phyloP scores from a whole-genome alignment of 306 rosid species.

The barrel medic (Medicago truncatula) region DNA sequence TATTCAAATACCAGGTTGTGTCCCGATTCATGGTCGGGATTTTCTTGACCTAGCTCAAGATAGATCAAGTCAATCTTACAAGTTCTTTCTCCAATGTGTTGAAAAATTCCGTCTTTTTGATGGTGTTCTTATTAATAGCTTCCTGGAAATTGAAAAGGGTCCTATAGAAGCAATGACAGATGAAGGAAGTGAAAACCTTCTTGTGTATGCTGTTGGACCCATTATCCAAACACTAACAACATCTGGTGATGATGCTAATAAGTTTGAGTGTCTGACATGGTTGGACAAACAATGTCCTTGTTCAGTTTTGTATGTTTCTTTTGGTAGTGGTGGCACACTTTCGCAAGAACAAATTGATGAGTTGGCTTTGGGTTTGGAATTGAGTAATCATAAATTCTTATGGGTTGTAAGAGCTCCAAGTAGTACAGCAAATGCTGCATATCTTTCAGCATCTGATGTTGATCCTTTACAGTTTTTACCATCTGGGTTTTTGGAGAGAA shows the following conservation, averaged over 20 bases:
- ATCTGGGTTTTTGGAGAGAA: background rate
- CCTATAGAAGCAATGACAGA: conserved; percentile 11
- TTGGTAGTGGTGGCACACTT: background rate
- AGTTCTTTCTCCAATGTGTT: background rate
- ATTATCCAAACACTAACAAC: background rate
- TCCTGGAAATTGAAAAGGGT: background rate
- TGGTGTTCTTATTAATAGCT: background rate
- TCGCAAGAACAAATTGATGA: background rate
- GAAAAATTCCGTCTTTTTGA: background rate
- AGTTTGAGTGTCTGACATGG: conserved; percentile 1
- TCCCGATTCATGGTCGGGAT: conserved; percentile 26
- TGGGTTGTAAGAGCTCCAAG: background rate
- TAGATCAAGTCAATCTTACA: background rate
- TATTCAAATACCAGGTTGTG: conserved; percentile 34
- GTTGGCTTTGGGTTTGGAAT: background rate
- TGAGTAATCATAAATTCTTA: background rate
- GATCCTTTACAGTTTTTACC: background rate
- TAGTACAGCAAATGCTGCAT: background rate
- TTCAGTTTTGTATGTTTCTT: background rate
- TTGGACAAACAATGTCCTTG: background rate
- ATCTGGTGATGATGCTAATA: background rate
- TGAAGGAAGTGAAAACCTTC: conserved; percentile 29
- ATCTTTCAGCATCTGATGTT: background rate
- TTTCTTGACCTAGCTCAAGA: background rate
- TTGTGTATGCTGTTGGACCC: conserved; percentile 31